These are phyloP conservation scores for Zizania latifolia DNA, from an alignment of 176 grass and related monocot genomes.

Conservation along the genomic window DNA sequence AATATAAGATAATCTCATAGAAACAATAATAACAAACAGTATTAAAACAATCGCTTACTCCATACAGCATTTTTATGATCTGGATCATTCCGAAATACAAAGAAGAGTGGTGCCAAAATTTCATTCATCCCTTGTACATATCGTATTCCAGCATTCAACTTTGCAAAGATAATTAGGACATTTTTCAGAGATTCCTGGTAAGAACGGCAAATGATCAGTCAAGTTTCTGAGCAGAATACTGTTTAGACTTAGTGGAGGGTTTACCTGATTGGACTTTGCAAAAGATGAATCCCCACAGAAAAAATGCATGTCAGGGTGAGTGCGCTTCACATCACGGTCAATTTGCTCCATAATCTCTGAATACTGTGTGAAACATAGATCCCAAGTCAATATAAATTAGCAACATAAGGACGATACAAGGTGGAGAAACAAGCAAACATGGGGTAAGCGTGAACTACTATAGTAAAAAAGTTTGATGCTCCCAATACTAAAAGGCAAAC, in stretches of 20 bases:
- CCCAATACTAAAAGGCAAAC: neutral
- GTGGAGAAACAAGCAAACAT: neutral
- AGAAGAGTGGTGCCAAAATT: constrained; percentile 77
- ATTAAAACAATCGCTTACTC: constrained; percentile 39
- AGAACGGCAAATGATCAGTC: constrained; percentile 25
- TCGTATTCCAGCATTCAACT: constrained; percentile 84
- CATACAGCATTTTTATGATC: constrained; percentile 87
- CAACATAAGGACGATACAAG: neutral
- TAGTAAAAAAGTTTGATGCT: neutral
- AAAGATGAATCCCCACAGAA: constrained; percentile 68
- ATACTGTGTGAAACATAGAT: constrained; percentile 33
- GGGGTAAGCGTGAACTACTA: neutral
- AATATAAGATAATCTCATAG: neutral
- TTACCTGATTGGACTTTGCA: constrained; percentile 88
- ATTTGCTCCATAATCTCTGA: constrained; percentile 82
- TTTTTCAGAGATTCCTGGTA: constrained; percentile 63
- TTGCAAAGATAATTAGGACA: constrained; percentile 72
- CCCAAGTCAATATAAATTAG: neutral
- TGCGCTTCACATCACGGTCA: constrained; percentile 87
- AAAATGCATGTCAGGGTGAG: constrained; percentile 93
- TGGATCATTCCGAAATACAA: constrained; percentile 73
- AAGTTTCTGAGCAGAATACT: constrained; percentile 22
- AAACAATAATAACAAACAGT: neutral
- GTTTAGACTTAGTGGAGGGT: constrained; percentile 19
- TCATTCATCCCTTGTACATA: constrained; percentile 99